Evolutionary conservation across 176 grass and related monocot species (phyloP).

Genomic region (Oryza glaberrima): DNA sequence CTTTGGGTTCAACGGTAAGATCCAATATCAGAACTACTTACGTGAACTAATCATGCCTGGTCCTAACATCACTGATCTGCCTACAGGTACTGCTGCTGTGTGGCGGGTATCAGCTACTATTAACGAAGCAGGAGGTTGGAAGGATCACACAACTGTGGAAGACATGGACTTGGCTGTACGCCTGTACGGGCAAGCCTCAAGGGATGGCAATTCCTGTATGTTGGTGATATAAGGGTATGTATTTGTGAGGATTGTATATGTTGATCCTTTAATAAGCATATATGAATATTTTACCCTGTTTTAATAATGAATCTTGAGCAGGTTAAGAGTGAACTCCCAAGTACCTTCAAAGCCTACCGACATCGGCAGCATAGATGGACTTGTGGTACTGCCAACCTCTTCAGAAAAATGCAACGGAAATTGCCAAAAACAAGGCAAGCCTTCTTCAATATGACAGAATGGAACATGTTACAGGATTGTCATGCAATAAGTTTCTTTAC

Average conservation of each 20-base stretch:
- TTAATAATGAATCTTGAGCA: slow-evolving; percentile 19
- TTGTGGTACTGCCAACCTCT: slow-evolving; percentile 72
- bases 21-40: slow-evolving; percentile 12
- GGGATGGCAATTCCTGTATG: slow-evolving; percentile 81
- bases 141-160: slow-evolving; percentile 77
- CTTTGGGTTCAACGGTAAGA: slow-evolving; percentile 80
- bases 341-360: slow-evolving; percentile 66
- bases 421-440: slow-evolving; percentile 56
- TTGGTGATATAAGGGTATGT: slow-evolving; percentile 62
- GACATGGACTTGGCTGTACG: slow-evolving; percentile 74
- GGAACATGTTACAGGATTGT: not conserved
- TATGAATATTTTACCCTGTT: not conserved
- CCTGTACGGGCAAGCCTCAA: slow-evolving; percentile 57
- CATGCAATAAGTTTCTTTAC: not conserved
- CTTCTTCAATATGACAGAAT: not conserved
- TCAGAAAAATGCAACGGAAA: slow-evolving; percentile 62
- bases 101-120: slow-evolving; percentile 59
- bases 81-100: slow-evolving; percentile 70
- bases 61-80: not conserved
- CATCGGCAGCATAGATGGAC: slow-evolving; percentile 81
- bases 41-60: not conserved
- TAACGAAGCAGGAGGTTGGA: slow-evolving; percentile 73
- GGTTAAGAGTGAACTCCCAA: slow-evolving; percentile 81
- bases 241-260: not conserved
- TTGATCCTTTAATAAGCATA: not conserved